Conservation (phyloP, 306 rosid species). For the Arachis stenosperma region DNA sequence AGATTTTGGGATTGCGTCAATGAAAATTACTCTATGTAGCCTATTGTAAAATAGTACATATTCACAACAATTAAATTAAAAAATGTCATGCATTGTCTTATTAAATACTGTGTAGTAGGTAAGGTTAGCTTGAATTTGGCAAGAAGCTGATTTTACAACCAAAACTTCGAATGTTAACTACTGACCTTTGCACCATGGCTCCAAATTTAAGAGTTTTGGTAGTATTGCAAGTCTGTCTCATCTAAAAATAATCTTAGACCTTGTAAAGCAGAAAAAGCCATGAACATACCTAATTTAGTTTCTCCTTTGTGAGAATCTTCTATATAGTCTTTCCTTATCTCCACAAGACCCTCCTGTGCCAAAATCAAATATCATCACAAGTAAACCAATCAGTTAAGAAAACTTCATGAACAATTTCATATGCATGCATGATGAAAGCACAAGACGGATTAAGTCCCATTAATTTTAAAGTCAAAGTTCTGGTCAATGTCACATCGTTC, state of each 20-base stretch:
- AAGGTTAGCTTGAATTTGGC: neutral
- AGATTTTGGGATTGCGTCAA: too few relatives aligned
- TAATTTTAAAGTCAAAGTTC: slow-evolving; percentile 39
- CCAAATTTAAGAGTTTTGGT: neutral
- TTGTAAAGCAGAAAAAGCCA: slow-evolving; percentile 21
- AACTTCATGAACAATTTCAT: slow-evolving; percentile 26
- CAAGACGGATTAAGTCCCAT: slow-evolving; percentile 7
- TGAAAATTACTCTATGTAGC: too few relatives aligned
- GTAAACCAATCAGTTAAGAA: slow-evolving; percentile 6
- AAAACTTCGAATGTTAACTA: too few relatives aligned
- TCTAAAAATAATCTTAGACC: slow-evolving; percentile 20
- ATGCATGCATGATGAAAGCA: slow-evolving; percentile 12
- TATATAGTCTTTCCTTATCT: slow-evolving; percentile 77
- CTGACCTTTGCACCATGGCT: neutral
- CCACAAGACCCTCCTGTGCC: slow-evolving; percentile 76
- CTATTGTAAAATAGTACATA: too few relatives aligned
- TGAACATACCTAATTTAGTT: slow-evolving; percentile 58
- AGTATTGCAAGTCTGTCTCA: neutral
- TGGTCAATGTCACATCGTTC: slow-evolving; percentile 67
- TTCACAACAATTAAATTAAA: too few relatives aligned
- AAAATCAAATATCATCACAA: slow-evolving; percentile 15
- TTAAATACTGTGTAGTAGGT: too few relatives aligned
- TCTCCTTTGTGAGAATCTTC: slow-evolving; percentile 50
- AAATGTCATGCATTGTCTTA: too few relatives aligned
- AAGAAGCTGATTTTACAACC: neutral